A percentile compares a stretch with the other conserved stretches of the same genome.
phyloP scores from a whole-genome alignment of 768 basidiomycete genomes.

The Leccinellum rugosiceps region DNA sequence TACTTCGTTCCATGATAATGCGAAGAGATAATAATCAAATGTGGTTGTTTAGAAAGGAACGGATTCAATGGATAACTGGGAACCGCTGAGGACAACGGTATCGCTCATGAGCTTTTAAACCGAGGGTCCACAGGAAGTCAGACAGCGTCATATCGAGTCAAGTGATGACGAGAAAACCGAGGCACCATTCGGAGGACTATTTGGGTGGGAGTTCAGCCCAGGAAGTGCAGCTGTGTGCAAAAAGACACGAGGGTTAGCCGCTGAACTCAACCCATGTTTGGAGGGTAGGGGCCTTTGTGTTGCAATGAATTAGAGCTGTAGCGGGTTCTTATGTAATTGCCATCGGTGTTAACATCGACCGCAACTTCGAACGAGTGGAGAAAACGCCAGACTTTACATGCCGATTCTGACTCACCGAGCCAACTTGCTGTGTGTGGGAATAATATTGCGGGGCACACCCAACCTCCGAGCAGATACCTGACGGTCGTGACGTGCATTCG shows the following conservation, averaged over 20 bases:
- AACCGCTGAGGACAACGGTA: constrained; percentile 3
- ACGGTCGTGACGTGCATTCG: neutral
- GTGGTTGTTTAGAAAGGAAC: constrained; percentile 1
- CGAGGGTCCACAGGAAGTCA: constrained; percentile 22
- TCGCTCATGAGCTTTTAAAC: constrained; percentile 21
- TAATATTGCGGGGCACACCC: constrained; percentile 2
- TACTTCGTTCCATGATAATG: constrained; percentile 17
- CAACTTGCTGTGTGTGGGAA: constrained; percentile 32
- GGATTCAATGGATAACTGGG: constrained; percentile 3
- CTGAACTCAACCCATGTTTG: constrained; percentile 18
- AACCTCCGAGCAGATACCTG: constrained; percentile 10
- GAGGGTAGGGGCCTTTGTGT: constrained; percentile 7
- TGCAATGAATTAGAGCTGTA: constrained; percentile 14
- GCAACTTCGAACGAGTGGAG: constrained; percentile 11
- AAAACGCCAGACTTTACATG: constrained; percentile 27
- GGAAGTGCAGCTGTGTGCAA: constrained; percentile 19
- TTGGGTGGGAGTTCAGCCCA: constrained; percentile 9
- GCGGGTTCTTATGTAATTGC: constrained; percentile 10
- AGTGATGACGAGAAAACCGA: constrained; percentile 17
- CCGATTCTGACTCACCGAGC: constrained; percentile 27
- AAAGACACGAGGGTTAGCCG: constrained; percentile 1
- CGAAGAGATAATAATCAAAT: neutral
- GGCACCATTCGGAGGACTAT: constrained; percentile 2
- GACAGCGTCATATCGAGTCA: constrained; percentile 24
- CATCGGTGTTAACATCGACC: constrained; percentile 21